A percentile compares a stretch with the other conserved stretches of the same genome.
phyloP scores from a whole-genome alignment of 2,329 filamentous ascomycete species.

The Verticillium longisporum region DNA sequence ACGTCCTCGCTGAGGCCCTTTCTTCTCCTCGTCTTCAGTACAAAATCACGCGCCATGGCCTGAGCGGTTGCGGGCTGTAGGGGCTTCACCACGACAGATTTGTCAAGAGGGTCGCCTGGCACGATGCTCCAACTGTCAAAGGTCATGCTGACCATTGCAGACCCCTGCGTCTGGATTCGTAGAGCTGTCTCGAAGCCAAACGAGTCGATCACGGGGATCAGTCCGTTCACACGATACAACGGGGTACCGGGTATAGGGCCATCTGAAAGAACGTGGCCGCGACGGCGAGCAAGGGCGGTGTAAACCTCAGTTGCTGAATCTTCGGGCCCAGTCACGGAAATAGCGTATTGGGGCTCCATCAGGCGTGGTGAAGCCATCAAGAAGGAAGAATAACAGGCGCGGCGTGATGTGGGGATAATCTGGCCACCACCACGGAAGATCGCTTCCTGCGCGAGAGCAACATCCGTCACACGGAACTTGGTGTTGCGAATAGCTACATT shows the following conservation, averaged over 20 bases:
- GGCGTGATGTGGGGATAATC: slow-evolving; percentile 89
- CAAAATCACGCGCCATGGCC: slow-evolving; percentile 90
- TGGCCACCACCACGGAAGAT: slow-evolving; percentile 95
- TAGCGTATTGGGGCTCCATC: slow-evolving; percentile 94
- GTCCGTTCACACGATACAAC: slow-evolving; percentile 81
- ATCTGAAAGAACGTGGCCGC: slow-evolving; percentile 92
- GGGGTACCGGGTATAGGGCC: slow-evolving; percentile 91
- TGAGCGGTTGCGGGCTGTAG: slow-evolving; percentile 84
- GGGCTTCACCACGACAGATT: slow-evolving; percentile 72
- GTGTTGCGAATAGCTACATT: slow-evolving; percentile 82
- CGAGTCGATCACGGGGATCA: slow-evolving; percentile 92
- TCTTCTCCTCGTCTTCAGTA: slow-evolving; percentile 86
- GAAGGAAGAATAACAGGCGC: slow-evolving; percentile 93
- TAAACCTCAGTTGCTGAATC: slow-evolving; percentile 85
- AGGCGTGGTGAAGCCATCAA: slow-evolving; percentile 92
- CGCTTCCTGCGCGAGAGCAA: slow-evolving; percentile 77
- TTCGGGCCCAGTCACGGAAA: slow-evolving; percentile 86
- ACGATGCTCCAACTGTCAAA: slow-evolving; percentile 97
- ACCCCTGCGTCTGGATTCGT: slow-evolving; percentile 89
- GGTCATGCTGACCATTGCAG: slow-evolving; percentile 81
- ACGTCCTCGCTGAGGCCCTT: slow-evolving; percentile 96
- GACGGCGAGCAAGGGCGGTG: slow-evolving; percentile 79
- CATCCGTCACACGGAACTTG: slow-evolving; percentile 93
- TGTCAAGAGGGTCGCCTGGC: slow-evolving; percentile 89
- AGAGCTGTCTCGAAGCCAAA: slow-evolving; percentile 98